Evolutionary conservation across 2,329 filamentous ascomycete genomes (phyloP).

Genomic region (Colletotrichum endophyticum): DNA sequence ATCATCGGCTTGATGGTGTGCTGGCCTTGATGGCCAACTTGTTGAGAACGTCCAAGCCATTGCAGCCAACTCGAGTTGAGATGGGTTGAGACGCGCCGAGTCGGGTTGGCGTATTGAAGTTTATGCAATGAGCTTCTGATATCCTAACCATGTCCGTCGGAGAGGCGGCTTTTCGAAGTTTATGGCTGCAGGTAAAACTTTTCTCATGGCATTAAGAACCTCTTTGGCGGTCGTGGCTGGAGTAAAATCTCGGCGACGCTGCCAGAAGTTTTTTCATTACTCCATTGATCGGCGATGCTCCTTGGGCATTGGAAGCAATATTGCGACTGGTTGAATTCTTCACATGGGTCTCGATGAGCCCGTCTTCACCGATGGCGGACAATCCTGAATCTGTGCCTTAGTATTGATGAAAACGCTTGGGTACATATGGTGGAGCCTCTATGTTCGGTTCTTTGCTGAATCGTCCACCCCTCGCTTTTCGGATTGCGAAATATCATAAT

Average conservation of each 20-base stretch:
- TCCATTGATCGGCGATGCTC: not conserved
- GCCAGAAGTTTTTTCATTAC: not conserved
- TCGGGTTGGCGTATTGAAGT: not conserved
- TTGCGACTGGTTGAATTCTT: not conserved
- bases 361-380: not conserved
- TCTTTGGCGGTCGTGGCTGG: not conserved
- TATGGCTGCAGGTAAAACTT: slow-evolving; percentile 1
- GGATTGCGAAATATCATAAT: not conserved
- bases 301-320: not conserved
- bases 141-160: not conserved
- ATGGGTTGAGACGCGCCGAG: not conserved
- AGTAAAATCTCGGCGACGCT: not conserved
- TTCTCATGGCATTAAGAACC: not conserved
- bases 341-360: not conserved
- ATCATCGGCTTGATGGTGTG: not conserved
- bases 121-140: slow-evolving; percentile 3
- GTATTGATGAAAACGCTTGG: slow-evolving; percentile 11
- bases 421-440: slow-evolving; percentile 8
- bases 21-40: not conserved
- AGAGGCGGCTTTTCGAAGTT: not conserved
- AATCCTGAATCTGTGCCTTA: not conserved
- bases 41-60: not conserved
- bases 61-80: not conserved
- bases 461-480: not conserved
- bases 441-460: not conserved